These are phyloP conservation scores for Mortierella sp. DNA, from an alignment of 371 early-diverging fungal genomes.

Conservation along the genomic window DNA sequence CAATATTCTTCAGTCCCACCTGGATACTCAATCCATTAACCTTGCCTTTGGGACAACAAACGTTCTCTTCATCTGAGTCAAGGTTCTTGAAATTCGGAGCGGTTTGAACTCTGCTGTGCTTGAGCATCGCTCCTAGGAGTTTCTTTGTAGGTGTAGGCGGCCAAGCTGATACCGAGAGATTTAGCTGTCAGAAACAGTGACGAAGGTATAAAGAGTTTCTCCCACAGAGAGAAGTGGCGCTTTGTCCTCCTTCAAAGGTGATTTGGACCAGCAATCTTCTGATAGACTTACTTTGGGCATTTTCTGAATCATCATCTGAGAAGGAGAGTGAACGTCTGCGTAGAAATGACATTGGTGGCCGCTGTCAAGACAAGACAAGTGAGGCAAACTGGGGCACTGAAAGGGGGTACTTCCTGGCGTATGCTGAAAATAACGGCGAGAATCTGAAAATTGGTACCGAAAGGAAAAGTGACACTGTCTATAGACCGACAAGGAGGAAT, in stretches of 20 bases:
- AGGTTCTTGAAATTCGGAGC: constrained; percentile 11
- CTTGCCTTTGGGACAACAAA: constrained; percentile 1
- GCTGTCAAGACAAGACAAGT: background rate
- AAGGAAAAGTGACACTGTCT: background rate
- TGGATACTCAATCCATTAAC: background rate
- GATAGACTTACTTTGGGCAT: constrained; percentile 7
- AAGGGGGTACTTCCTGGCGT: background rate
- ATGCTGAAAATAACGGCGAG: background rate
- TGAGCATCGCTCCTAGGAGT: constrained; percentile 4
- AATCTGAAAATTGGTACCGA: background rate
- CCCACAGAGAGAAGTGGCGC: background rate
- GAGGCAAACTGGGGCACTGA: background rate
- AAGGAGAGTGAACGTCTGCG: constrained; percentile 19
- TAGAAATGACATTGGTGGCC: constrained; percentile 8
- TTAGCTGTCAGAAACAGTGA: background rate
- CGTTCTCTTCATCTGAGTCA: constrained; percentile 1
- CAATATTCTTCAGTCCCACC: background rate
- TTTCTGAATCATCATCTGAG: constrained; percentile 20
- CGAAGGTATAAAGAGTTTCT: background rate
- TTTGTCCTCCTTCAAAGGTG: background rate
- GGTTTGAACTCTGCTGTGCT: constrained; percentile 4
- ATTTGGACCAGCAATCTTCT: background rate
- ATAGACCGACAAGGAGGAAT: background rate
- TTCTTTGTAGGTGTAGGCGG: constrained; percentile 18
- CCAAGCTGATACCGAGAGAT: background rate